Evolutionary conservation across 495 filamentous ascomycete genomes (phyloP).

Genomic region (Penicillium flavigenum): DNA sequence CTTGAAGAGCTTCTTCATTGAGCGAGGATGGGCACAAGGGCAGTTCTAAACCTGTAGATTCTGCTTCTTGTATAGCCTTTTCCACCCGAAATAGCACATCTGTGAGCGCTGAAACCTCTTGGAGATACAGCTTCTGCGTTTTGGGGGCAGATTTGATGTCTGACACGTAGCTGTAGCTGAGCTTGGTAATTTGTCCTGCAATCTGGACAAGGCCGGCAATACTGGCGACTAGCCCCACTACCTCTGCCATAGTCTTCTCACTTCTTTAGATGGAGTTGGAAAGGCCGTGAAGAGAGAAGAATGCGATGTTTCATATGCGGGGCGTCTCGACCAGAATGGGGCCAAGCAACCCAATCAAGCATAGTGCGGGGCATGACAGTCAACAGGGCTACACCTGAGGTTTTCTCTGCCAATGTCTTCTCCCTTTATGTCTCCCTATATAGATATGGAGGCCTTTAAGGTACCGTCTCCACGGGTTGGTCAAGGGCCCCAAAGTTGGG

Average conservation of each 20-base stretch:
- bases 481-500: too few species aligned
- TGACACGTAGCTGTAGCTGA: background rate
- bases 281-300: background rate
- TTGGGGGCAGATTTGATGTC: background rate
- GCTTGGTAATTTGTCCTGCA: background rate
- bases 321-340: background rate
- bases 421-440: too few species aligned
- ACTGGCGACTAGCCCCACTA: background rate
- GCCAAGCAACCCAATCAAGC: background rate
- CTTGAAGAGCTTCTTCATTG: background rate
- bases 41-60: background rate
- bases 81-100: background rate
- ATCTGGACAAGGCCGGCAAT: background rate
- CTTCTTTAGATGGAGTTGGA: background rate
- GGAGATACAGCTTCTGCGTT: background rate
- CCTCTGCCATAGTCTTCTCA: background rate
- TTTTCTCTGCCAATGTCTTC: too few species aligned
- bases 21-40: background rate
- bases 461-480: too few species aligned
- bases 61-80: background rate
- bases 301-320: background rate
- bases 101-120: background rate
- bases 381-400: too few species aligned
- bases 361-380: background rate
- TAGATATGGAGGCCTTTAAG: too few species aligned